Percentiles rank a stretch among this genome's conserved stretches.
Conservation (phyloP, 352 stramenopile species). For the Phytopythium montanum region DNA sequence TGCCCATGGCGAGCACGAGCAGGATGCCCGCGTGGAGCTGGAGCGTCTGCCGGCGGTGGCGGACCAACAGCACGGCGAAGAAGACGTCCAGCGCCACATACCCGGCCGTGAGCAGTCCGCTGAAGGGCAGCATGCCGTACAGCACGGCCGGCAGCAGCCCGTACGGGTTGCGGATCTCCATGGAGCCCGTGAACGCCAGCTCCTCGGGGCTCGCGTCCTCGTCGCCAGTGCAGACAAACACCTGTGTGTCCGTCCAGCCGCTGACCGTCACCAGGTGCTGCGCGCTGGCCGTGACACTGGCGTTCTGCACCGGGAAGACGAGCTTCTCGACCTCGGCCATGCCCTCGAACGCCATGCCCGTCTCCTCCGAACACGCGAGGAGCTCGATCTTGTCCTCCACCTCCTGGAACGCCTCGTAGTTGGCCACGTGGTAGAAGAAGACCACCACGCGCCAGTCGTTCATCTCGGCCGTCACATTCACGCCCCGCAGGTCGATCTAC, state of each 20-base stretch:
- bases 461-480: constrained; percentile 71
- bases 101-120: constrained; percentile 57
- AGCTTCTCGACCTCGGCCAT: constrained; percentile 65
- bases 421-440: constrained; percentile 83
- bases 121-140: constrained; percentile 87
- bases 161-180: constrained; percentile 84
- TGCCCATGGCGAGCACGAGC: constrained; percentile 75
- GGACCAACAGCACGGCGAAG: constrained; percentile 67
- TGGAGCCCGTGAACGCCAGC: constrained; percentile 56
- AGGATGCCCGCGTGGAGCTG: constrained; percentile 83
- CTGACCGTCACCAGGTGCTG: constrained; percentile 56
- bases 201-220: constrained; percentile 38
- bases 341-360: constrained; percentile 42
- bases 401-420: constrained; percentile 49
- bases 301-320: constrained; percentile 61
- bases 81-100: constrained; percentile 80
- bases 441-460: constrained; percentile 69
- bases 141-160: constrained; percentile 73
- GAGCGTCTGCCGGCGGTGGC: constrained; percentile 68
- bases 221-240: constrained; percentile 72
- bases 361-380: constrained; percentile 53
- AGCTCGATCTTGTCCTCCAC: constrained; percentile 74
- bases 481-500: constrained; percentile 58
- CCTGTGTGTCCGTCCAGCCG: constrained; percentile 78
- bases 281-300: constrained; percentile 38